Conservation (phyloP, 2,329 filamentous ascomycete genomes). For the Ceratocystis colombiana region DNA sequence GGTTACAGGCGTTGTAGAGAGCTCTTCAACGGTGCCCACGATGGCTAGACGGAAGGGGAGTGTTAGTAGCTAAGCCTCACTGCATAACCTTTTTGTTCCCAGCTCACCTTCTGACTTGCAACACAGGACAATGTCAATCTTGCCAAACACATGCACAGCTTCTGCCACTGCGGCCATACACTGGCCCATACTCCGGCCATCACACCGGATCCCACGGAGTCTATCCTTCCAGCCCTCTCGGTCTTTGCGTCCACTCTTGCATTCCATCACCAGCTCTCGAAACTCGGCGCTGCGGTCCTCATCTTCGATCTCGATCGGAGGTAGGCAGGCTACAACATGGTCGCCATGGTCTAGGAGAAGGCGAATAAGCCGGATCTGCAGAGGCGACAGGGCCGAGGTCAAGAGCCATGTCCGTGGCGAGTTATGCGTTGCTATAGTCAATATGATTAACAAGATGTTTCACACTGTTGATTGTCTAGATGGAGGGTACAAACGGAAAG, state of each 20-base stretch:
- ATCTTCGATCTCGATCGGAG: conserved; percentile 67
- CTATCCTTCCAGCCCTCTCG: conserved; percentile 72
- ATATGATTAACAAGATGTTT: not conserved
- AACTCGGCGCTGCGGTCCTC: conserved; percentile 68
- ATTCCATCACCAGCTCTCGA: conserved; percentile 63
- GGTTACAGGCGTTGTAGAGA: conserved; percentile 61
- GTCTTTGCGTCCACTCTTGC: conserved; percentile 51
- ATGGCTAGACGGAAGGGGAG: conserved; percentile 46
- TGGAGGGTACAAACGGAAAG: conserved; percentile 19
- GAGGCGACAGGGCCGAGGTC: conserved; percentile 73
- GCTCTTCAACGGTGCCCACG: conserved; percentile 82
- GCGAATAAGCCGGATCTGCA: conserved; percentile 71
- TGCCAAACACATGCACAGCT: conserved; percentile 71
- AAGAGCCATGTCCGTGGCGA: conserved; percentile 87
- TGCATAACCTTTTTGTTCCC: not conserved
- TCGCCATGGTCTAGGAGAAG: conserved; percentile 84
- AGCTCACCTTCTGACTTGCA: conserved; percentile 70
- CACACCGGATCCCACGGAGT: conserved; percentile 55
- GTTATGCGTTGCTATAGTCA: conserved; percentile 49
- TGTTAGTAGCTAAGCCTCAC: not conserved
- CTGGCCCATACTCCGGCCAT: conserved; percentile 53
- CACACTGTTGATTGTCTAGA: not conserved
- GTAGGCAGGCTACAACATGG: conserved; percentile 74
- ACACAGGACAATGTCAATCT: conserved; percentile 81
- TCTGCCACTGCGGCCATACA: conserved; percentile 82